Base-by-base conservation (phyloP, 1,139 yeast genomes). In the Diutina pseudorugosa region DNA sequence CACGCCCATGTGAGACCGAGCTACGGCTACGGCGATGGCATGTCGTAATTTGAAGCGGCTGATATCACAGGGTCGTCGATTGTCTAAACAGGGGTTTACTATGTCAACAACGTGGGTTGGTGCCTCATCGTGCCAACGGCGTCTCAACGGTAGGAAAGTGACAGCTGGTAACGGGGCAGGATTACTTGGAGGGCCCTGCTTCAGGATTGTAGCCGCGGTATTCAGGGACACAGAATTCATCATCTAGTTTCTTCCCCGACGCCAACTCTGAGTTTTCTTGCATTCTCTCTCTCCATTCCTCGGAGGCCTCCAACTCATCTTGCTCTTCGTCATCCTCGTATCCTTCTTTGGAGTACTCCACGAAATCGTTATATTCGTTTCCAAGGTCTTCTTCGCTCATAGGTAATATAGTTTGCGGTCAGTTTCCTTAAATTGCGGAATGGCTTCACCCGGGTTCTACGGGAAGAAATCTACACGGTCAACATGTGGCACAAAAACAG, bases 281-380 rank as follows among this genome's bases (percentile, higher is more conserved):
- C 49, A 45, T 45, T 27, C n/a, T 19, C 49, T 45, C 49, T 11
- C 49, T 12, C 49, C 49, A 45, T 45, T 45, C 49, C n/a, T 45
- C 49, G 3, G 23, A 16, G 2, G 14, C n/a, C 8, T 45, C 49
- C 9, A 45, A 14, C 27, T 45, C 36, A 11, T n/a, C 40, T 27
- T 45, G 49, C 5, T 45, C 49, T 11, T n/a, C 40, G 27, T 45
- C 49, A 11, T 45, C 49, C 12, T 45, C 49, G n/a, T 27, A 27
- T 8, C 16, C 49, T 19, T 25, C 49, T 9, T 45, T 27, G 19
- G 25, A 33, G 27, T 45, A 16, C n/a, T n/a, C 19, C 40, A 25
- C 16, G 20, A 27, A 14, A 16, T 45, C 49, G 11, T 45, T 25
- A 36, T 45, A 45, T 8, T 27, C 41, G n/a, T 45, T 27, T 4